Evolutionary conservation across 2,329 filamentous ascomycete species (phyloP), one percentile per base, ranked within the genome.

Genomic region (Monosporascus sp.): DNA sequence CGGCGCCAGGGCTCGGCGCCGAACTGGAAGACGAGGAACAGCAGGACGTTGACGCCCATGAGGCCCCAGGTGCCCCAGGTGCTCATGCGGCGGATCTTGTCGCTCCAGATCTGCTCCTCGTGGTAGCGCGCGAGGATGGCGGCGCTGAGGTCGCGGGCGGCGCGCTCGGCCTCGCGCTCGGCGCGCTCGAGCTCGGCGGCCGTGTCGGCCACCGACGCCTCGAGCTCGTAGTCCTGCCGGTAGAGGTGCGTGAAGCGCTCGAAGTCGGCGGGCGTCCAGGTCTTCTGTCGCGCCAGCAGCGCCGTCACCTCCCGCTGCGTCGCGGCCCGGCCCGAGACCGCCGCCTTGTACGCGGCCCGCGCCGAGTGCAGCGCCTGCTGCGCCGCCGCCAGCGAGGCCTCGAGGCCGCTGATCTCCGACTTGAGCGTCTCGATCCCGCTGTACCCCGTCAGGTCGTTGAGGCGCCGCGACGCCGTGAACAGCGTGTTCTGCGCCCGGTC

Each of bases 21-120:
- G 62, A 96, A 86, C 72, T 97, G 87, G 62, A 95, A 85, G 18
- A 92, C 79, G 51, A 99, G 72, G 67, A 99, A 90, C 47, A 99
- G 74, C 56, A 97, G 70, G 35, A 97, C 89, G 68, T 99, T 99
- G 65, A 97, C 83, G 24, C 93, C 93, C 94, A 99, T 99, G 57
- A 99, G 75, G 0, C 93, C 94, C 85, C 95, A 97, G 0, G 94
- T 99, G 37, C 95, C 93, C 94, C 94, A 99, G 0, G 94, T 99
- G 69, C 89, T 94, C 78, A 96, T 96, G 60, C 94, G 81, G 37
- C 94, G 81, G 68, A 99, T 99, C 63, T 96, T 93, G 70, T 99
- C 94, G 67, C 90, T 96, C 94, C 94, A 99, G 53, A 99, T 95
- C 75, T 99, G 94, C 75, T 99, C 94, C 74, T 99, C 94, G 70